Conservation (phyloP, 2,329 filamentous ascomycete species). For the Ophiostoma sp. region DNA sequence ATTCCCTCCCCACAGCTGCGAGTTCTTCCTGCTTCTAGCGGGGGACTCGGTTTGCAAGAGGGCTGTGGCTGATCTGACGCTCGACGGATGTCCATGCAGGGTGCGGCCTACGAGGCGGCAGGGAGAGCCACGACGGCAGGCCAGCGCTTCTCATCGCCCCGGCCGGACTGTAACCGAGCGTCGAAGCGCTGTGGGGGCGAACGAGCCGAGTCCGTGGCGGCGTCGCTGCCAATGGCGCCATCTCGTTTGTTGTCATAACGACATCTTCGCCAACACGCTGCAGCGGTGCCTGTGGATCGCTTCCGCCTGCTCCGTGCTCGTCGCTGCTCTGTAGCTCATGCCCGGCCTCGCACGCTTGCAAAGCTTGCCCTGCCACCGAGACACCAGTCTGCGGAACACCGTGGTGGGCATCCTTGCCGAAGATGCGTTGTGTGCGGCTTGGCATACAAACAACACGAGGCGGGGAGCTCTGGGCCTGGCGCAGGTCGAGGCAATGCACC, state of each 20-base stretch:
- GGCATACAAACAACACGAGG: background rate
- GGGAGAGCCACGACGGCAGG: slow-evolving; percentile 20
- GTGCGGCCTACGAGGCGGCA: slow-evolving; percentile 23
- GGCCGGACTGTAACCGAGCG: background rate
- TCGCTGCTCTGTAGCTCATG: too few species aligned
- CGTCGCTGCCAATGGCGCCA: background rate
- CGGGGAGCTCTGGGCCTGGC: slow-evolving; percentile 21
- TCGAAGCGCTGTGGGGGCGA: background rate
- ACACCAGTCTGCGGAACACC: too few species aligned
- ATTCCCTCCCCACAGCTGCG: background rate
- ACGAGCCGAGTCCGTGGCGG: background rate
- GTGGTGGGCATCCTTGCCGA: background rate
- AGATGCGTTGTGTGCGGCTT: background rate
- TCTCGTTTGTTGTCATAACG: background rate
- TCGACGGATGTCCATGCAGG: slow-evolving; percentile 21
- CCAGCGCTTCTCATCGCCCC: slow-evolving; percentile 8
- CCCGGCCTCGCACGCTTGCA: too few species aligned
- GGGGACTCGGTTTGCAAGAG: slow-evolving; percentile 16
- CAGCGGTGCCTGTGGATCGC: background rate
- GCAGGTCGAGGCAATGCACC: slow-evolving; percentile 34
- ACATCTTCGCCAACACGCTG: background rate
- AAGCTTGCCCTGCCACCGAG: too few species aligned
- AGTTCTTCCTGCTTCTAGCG: slow-evolving; percentile 16
- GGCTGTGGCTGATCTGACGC: slow-evolving; percentile 9
- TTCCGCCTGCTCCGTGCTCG: too few species aligned